These are phyloP conservation scores for Symbiodinium natans DNA, from an alignment of 73 alveolate genomes.

Conservation along the genomic window DNA sequence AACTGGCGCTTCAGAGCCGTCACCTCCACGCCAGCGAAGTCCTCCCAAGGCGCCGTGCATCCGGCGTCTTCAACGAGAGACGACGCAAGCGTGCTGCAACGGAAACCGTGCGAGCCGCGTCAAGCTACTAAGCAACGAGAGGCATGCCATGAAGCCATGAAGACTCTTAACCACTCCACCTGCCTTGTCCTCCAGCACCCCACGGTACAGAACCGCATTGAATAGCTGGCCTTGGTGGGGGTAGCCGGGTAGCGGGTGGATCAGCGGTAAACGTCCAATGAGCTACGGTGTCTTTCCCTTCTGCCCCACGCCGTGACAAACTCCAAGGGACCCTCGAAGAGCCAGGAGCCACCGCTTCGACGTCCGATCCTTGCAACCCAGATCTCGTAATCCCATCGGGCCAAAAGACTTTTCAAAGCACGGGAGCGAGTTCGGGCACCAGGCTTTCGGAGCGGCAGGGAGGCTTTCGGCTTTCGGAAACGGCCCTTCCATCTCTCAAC, in stretches of 20 bases:
- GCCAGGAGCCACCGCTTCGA: neutral
- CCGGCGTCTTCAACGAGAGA: neutral
- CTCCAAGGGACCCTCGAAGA: neutral
- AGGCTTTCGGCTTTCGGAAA: too few relatives aligned
- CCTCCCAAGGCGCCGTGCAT: neutral
- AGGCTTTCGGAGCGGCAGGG: too few relatives aligned
- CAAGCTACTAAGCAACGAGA: too few relatives aligned
- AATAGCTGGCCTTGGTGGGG: neutral
- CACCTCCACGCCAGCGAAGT: neutral
- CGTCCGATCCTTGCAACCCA: neutral
- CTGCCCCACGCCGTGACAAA: too few relatives aligned
- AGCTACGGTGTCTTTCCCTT: too few relatives aligned
- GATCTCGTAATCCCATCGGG: too few relatives aligned
- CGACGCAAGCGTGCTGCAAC: neutral
- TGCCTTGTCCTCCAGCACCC: neutral
- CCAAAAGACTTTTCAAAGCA: too few relatives aligned
- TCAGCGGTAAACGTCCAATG: too few relatives aligned
- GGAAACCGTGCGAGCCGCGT: neutral
- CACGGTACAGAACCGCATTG: slow-evolving; percentile 13
- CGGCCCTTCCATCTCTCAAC: too few relatives aligned
- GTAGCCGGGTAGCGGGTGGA: neutral
- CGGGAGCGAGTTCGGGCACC: too few relatives aligned
- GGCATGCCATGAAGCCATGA: too few relatives aligned
- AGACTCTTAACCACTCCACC: neutral
- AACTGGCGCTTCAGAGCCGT: neutral